phyloP scores from a whole-genome alignment of 805 yeast species.

The Candida corydali region DNA sequence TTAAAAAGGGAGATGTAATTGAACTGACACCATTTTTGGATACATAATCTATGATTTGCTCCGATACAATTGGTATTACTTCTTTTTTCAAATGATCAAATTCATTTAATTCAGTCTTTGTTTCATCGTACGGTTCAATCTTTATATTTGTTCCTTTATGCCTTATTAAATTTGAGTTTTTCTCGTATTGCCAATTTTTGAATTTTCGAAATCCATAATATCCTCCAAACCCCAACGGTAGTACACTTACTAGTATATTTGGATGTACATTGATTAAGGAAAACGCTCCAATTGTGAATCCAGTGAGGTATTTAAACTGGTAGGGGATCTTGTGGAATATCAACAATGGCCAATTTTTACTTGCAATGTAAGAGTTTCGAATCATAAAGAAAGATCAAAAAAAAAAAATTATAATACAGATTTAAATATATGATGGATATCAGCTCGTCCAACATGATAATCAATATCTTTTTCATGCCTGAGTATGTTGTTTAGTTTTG shows the following conservation, averaged over 20 bases:
- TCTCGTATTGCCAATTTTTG: slow-evolving; percentile 10
- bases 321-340: slow-evolving; percentile 27
- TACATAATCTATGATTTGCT: slow-evolving; percentile 25
- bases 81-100: slow-evolving; percentile 31
- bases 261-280: slow-evolving; percentile 34
- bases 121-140: slow-evolving; percentile 30
- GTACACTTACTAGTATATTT: slow-evolving; percentile 28
- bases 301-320: slow-evolving; percentile 24
- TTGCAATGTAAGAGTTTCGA: slow-evolving; percentile 20
- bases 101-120: slow-evolving; percentile 15
- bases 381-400: neutral
- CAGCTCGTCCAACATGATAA: slow-evolving; percentile 48
- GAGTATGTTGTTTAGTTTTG: slow-evolving; percentile 51
- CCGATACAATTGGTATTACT: slow-evolving; percentile 20
- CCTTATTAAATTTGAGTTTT: neutral
- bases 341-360: slow-evolving; percentile 18
- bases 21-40: slow-evolving; percentile 11
- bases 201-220: slow-evolving; percentile 18
- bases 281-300: slow-evolving; percentile 21
- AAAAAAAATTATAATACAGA: slow-evolving; percentile 8
- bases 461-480: slow-evolving; percentile 50
- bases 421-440: slow-evolving; percentile 52
- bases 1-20: slow-evolving; percentile 16
- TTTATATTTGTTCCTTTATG: slow-evolving; percentile 4
- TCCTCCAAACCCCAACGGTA: slow-evolving; percentile 27